A percentile compares a stretch with the other conserved stretches of the same genome.
phyloP scores from a whole-genome alignment of 306 rosid species.

The Arachis hypogaea region DNA sequence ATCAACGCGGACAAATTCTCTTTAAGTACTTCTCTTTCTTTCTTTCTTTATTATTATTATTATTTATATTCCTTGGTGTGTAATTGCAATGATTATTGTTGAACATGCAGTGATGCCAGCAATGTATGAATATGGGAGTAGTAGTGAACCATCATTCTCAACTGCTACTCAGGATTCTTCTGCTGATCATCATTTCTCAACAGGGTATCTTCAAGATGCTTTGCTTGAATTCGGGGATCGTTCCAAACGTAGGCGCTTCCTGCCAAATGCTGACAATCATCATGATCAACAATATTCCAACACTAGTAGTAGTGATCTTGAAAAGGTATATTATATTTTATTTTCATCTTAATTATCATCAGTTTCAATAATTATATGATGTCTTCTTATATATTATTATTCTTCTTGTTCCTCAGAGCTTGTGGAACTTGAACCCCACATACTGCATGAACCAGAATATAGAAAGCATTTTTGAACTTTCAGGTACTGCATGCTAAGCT shows the following conservation, averaged over 20 bases:
- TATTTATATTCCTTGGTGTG: not conserved
- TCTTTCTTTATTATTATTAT: conserved; percentile 24
- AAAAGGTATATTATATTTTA: conserved; percentile 42
- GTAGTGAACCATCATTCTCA: conserved; percentile 47
- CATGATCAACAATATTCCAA: not conserved
- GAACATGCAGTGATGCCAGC: conserved; percentile 41
- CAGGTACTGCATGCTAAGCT: too few species aligned
- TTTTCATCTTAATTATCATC: not conserved
- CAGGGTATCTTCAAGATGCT: conserved; percentile 94
- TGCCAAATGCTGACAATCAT: conserved; percentile 42
- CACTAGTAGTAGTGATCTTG: conserved; percentile 22
- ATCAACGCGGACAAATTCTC: conserved; percentile 68
- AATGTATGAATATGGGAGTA: conserved; percentile 47
- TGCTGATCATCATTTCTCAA: conserved; percentile 48
- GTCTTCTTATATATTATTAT: not conserved
- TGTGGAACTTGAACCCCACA: conserved; percentile 58
- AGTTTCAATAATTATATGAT: conserved; percentile 22
- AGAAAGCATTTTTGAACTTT: conserved; percentile 44
- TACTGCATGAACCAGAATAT: conserved; percentile 58
- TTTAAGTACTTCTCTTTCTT: conserved; percentile 47
- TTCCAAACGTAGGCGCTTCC: conserved; percentile 77
- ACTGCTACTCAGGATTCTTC: conserved; percentile 39
- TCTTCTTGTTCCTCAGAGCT: conserved; percentile 38
- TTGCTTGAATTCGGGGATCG: conserved; percentile 65
- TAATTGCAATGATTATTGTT: conserved; percentile 40